Evolutionary conservation across 2,329 filamentous ascomycete species (phyloP).

Genomic region (Xylariaceae sp.): DNA sequence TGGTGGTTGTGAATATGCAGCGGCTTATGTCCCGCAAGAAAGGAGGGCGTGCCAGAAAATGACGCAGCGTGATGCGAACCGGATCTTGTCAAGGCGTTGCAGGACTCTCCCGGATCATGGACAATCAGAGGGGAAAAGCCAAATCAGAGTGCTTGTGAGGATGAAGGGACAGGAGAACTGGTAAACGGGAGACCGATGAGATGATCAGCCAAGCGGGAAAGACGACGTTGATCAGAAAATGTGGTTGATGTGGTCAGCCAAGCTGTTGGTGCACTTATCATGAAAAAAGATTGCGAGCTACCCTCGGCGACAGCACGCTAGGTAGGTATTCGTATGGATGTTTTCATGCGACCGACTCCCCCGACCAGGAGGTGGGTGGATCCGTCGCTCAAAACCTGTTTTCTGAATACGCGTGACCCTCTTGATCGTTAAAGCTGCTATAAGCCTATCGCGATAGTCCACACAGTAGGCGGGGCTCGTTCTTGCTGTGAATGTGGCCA

Average conservation of each 20-base stretch:
- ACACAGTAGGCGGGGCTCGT: too few species aligned
- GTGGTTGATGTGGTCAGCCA: conserved; percentile 5
- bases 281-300: conserved; percentile 2
- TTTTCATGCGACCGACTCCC: background rate
- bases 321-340: too few species aligned
- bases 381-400: background rate
- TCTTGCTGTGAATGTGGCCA: too few species aligned
- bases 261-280: background rate
- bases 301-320: background rate
- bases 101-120: background rate
- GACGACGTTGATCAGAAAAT: conserved; percentile 1
- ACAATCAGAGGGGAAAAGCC: background rate
- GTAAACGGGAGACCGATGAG: background rate
- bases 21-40: conserved; percentile 29
- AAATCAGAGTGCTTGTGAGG: background rate
- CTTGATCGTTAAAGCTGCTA: background rate
- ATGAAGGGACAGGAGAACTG: background rate
- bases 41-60: conserved; percentile 26
- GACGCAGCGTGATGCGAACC: conserved; percentile 17
- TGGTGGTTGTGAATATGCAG: conserved; percentile 55
- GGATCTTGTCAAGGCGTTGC: background rate
- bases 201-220: background rate
- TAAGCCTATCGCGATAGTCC: background rate
- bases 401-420: background rate
- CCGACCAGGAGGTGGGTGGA: background rate